Evolutionary conservation across 2,329 filamentous ascomycete genomes (phyloP), one percentile per base, ranked within the genome.

Genomic region (Peltaster fructicola): DNA sequence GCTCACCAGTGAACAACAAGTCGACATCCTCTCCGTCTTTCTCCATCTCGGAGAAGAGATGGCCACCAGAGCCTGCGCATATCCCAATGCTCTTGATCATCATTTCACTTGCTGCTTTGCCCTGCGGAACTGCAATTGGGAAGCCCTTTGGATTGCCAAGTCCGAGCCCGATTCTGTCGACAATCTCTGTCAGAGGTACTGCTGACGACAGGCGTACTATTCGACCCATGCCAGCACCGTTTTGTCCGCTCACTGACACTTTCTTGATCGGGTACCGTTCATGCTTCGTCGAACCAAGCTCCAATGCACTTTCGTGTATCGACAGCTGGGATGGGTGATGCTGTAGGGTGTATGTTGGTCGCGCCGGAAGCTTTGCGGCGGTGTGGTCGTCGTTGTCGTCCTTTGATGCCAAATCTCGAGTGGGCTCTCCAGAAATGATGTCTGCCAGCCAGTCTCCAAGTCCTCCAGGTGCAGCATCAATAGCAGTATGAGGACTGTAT

Each of bases 401-500:
- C 2, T 17, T 8, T 9, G 17, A 20, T 13, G 27, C 20, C 38
- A 14, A 18, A 15, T 30, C 18, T 22, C 24, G 17, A 15, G 46
- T 47, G 7, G 50, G 51, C 16, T 56, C 60, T 15, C 69, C 72
- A 2, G 73, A 72, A 11, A 93, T 68, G 23, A 90, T 73, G 44
- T 90, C 77, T 31, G 80, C 81, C 7, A 98, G 71, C 85, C 85
- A 98, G 49, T 91, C 80, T 45, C 84, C 90, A 38, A 98, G 68
- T 4, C 88, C 88, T 10, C 73, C 69, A 1, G 72, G 68, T 1
- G 79, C 79, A 18, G 81, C 81, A 51, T 98, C 88, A 20, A 95
- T 70, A 8, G 88, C 85, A 1, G 88, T 98, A 54, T 98, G 88
- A 1, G 88, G 88, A 36, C 76, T 82, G 59, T 95, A 98, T 29